These are phyloP conservation scores for Physaria fendleri DNA, from an alignment of 345 rosid species.

Conservation along the genomic window DNA sequence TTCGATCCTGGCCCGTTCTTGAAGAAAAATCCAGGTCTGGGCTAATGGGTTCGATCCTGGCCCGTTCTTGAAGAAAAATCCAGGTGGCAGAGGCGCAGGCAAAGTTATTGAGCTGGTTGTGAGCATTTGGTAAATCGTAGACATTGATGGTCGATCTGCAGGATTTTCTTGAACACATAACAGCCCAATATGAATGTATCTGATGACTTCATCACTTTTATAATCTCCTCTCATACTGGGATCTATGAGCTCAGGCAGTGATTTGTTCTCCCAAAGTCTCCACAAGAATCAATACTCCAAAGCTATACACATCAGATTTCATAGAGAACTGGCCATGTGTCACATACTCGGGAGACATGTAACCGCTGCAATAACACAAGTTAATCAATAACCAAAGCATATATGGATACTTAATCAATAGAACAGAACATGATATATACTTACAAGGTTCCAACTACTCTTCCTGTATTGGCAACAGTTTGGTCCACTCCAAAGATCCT, in stretches of 20 bases:
- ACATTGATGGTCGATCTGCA: constrained; percentile 18
- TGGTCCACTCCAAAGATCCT: constrained; percentile 7
- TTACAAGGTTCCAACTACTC: constrained; percentile 27
- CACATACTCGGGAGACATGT: constrained; percentile 22
- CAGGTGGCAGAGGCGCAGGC: constrained; percentile 20
- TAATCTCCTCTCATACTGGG: background rate
- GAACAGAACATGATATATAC: background rate
- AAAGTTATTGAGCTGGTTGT: constrained; percentile 13
- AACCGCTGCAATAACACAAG: constrained; percentile 2
- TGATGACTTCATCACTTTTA: constrained; percentile 3
- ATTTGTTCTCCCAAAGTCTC: constrained; percentile 15
- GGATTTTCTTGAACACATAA: constrained; percentile 31
- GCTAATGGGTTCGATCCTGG: background rate
- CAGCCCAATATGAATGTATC: constrained; percentile 26
- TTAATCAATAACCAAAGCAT: background rate
- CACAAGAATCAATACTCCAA: constrained; percentile 29
- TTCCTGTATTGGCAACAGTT: constrained; percentile 15
- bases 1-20: background rate
- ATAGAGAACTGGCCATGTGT: constrained; percentile 12
- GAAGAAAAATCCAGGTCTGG: no score
- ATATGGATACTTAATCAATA: background rate
- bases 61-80: background rate
- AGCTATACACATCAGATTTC: constrained; percentile 29
- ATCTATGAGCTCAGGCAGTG: constrained; percentile 13
- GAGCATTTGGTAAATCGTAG: constrained; percentile 7